Evolutionary conservation across 148 eudicot species (phyloP).

Genomic region (Rhododendron ferrugineum): DNA sequence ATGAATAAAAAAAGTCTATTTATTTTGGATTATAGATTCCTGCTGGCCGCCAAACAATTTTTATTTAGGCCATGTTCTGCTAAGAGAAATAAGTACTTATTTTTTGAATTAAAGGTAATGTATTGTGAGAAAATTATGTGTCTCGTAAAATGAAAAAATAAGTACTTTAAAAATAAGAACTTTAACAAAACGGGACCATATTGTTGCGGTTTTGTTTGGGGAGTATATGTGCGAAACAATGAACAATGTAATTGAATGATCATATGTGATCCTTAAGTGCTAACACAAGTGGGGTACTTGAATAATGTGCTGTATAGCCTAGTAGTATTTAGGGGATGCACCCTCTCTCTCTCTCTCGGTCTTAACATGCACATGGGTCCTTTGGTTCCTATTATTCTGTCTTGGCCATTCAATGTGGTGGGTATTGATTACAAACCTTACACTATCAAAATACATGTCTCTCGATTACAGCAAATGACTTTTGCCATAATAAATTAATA

Average conservation of each 20-base stretch:
- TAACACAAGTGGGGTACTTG: background rate
- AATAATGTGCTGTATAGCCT: background rate
- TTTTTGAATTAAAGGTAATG: too few species aligned
- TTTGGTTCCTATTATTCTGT: background rate
- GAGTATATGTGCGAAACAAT: background rate
- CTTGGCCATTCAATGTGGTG: slow-evolving; percentile 21
- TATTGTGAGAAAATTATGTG: too few species aligned
- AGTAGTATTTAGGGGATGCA: background rate
- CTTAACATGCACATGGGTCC: background rate
- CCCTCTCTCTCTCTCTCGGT: background rate
- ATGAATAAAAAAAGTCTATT: too few species aligned
- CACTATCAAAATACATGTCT: background rate
- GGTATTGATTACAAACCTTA: background rate
- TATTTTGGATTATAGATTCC: too few species aligned
- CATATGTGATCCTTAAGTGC: slow-evolving; percentile 8
- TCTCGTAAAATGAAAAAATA: too few species aligned
- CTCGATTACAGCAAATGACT: background rate
- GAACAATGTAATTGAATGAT: background rate
- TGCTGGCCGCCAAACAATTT: background rate
- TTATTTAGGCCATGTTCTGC: too few species aligned
- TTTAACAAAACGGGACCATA: too few species aligned
- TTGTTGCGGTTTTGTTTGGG: background rate
- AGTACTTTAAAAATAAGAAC: too few species aligned
- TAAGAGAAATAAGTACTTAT: too few species aligned
- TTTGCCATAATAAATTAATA: background rate